Conservation (phyloP, 78 protist genomes). For the Dictyostelium purpureum region DNA sequence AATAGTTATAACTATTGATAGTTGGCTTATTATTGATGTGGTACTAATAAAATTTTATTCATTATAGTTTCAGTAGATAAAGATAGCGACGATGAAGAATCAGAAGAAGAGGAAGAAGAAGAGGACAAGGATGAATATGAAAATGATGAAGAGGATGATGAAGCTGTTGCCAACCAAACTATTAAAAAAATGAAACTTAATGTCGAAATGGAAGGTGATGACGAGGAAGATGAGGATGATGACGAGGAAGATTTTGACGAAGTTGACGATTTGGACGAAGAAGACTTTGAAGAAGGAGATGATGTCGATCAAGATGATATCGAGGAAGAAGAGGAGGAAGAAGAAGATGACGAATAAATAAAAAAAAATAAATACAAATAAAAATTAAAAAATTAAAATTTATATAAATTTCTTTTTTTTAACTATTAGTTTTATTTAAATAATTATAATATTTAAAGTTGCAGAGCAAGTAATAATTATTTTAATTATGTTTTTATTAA, state of each 20-base stretch:
- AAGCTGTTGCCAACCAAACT: not conserved
- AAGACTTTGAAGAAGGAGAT: not conserved
- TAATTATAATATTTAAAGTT: too few species aligned
- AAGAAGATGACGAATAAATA: slow-evolving; percentile 8
- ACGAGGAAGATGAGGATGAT: not conserved
- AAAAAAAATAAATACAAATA: not conserved
- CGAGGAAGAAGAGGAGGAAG: not conserved
- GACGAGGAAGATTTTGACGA: not conserved
- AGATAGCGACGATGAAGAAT: not conserved
- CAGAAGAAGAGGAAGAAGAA: not conserved
- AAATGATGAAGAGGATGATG: slow-evolving; percentile 23
- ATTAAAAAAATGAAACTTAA: slow-evolving; percentile 6
- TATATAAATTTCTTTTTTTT: too few species aligned
- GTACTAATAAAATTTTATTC: too few species aligned
- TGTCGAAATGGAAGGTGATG: slow-evolving; percentile 10
- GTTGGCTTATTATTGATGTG: not conserved
- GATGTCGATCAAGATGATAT: not conserved
- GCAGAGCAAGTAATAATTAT: too few species aligned
- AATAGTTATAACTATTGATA: not conserved
- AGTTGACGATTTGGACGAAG: not conserved
- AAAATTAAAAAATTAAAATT: not conserved
- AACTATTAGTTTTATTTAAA: too few species aligned
- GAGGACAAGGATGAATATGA: not conserved
- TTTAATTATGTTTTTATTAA: too few species aligned
- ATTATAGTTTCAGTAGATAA: too few species aligned